Conservation (phyloP, 371 early-diverging fungal species). For the Encephalitozoon intestinalis region DNA sequence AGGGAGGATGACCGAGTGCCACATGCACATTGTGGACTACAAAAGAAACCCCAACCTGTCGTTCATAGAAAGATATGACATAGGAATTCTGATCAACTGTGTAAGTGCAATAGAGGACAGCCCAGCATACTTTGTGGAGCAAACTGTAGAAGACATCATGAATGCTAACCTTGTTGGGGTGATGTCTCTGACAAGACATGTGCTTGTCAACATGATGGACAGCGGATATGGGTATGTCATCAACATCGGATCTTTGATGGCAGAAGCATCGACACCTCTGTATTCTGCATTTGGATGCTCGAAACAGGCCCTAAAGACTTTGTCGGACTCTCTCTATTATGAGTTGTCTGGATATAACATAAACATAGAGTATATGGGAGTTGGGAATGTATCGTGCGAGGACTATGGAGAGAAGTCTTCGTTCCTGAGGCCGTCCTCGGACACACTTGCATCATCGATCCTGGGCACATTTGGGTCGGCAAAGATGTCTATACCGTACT, state of each 20-base stretch:
- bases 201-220: constrained; percentile 36
- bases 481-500: constrained; percentile 69
- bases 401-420: background rate
- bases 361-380: constrained; percentile 75
- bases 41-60: constrained; percentile 59
- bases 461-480: constrained; percentile 69
- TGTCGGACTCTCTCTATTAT: constrained; percentile 74
- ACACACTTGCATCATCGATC: constrained; percentile 65
- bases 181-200: constrained; percentile 69
- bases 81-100: constrained; percentile 52
- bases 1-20: constrained; percentile 65
- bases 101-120: constrained; percentile 58
- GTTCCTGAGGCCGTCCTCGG: background rate
- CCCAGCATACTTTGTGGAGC: constrained; percentile 66
- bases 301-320: constrained; percentile 79
- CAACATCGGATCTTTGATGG: constrained; percentile 82
- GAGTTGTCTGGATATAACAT: constrained; percentile 70
- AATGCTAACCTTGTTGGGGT: constrained; percentile 76
- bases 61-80: constrained; percentile 22
- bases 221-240: constrained; percentile 74
- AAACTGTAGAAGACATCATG: constrained; percentile 67
- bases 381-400: constrained; percentile 65
- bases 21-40: constrained; percentile 71
- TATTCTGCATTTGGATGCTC: constrained; percentile 80
- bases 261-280: constrained; percentile 73